A percentile compares a stretch with the other conserved stretches of the same genome.
Conservation (phyloP, 768 basidiomycete genomes). For the Rhizopogon vinicolor region DNA sequence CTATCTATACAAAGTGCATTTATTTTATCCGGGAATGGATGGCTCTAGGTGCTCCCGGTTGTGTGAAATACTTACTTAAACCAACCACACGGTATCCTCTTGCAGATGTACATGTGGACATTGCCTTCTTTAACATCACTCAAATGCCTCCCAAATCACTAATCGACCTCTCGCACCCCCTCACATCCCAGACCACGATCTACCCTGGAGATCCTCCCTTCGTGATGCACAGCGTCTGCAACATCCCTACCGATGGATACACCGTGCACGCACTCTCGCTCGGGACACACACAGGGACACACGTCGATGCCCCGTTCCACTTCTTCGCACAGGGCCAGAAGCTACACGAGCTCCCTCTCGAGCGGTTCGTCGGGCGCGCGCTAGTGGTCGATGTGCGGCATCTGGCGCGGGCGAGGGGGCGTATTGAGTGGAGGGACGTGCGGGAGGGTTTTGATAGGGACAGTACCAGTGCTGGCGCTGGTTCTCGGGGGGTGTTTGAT, state of each 20-base stretch:
- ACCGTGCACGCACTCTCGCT: slow-evolving; percentile 38
- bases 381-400: slow-evolving; percentile 50
- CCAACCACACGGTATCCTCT: background rate
- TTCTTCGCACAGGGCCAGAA: slow-evolving; percentile 55
- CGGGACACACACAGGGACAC: slow-evolving; percentile 73
- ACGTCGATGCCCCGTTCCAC: slow-evolving; percentile 76
- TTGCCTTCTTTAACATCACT: background rate
- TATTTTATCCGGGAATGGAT: background rate
- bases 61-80: background rate
- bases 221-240: slow-evolving; percentile 17
- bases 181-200: slow-evolving; percentile 17
- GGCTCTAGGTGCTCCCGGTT: background rate
- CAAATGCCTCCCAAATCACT: slow-evolving; percentile 15
- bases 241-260: slow-evolving; percentile 11
- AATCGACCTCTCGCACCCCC: slow-evolving; percentile 23
- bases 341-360: slow-evolving; percentile 54
- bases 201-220: slow-evolving; percentile 25
- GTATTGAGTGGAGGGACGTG: slow-evolving; percentile 48
- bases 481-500: background rate
- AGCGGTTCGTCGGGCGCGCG: slow-evolving; percentile 49
- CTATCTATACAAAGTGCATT: background rate
- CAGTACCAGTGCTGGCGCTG: background rate
- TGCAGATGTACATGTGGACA: background rate
- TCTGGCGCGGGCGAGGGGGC: slow-evolving; percentile 34
- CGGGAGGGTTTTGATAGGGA: background rate